phyloP scores from a whole-genome alignment of 805 yeast genomes.

The Candida railenensis region DNA sequence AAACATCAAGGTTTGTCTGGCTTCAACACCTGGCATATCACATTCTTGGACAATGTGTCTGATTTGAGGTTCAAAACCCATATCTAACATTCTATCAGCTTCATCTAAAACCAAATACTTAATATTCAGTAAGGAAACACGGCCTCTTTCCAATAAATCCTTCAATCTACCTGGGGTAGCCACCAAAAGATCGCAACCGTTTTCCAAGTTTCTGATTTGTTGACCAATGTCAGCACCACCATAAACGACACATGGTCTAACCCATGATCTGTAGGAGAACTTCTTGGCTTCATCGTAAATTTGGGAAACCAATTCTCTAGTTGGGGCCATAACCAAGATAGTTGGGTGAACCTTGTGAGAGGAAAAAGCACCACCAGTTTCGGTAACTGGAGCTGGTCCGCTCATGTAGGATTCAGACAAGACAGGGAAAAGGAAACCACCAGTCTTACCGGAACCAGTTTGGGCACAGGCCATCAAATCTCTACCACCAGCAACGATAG shows the following conservation, averaged over 20 bases:
- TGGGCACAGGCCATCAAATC: conserved; percentile 98
- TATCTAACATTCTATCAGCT: conserved; percentile 99
- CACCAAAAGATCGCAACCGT: conserved; percentile 93
- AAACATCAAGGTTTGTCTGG: conserved; percentile 97
- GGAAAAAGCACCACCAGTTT: conserved; percentile 50
- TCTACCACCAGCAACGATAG: conserved; percentile 84
- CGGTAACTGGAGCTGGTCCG: conserved; percentile 73
- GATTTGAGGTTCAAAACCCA: conserved; percentile 99
- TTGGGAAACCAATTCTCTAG: conserved; percentile 98
- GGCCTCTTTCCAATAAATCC: conserved; percentile 93
- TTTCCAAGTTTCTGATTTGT: conserved; percentile 84
- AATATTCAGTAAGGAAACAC: conserved; percentile 83
- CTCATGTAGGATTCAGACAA: conserved; percentile 83
- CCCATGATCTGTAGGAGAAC: conserved; percentile 98
- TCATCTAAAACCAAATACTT: conserved; percentile 95
- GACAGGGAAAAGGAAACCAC: conserved; percentile 98
- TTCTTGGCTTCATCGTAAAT: conserved; percentile 94
- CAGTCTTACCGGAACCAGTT: conserved; percentile 99
- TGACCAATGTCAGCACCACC: conserved; percentile 96
- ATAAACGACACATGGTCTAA: conserved; percentile 90
- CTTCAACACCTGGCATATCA: conserved; percentile 91
- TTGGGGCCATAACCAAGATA: conserved; percentile 94
- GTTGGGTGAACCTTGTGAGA: conserved; percentile 89
- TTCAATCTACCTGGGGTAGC: conserved; percentile 99
- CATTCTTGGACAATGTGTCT: conserved; percentile 97